Conservation (phyloP, 805 yeast genomes). For the Candida maris region DNA sequence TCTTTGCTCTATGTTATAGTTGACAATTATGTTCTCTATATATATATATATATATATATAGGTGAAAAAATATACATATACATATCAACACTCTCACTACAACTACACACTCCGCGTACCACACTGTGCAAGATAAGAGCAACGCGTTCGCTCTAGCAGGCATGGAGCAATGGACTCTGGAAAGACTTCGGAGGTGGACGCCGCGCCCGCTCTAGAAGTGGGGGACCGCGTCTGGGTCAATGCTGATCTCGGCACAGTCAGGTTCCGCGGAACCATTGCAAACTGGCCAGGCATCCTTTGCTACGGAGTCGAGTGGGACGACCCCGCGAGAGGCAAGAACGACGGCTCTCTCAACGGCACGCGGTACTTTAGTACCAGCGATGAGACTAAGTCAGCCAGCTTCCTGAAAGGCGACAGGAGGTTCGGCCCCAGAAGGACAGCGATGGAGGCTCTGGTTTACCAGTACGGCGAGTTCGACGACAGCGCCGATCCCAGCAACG, state of each 20-base stretch:
- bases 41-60: too few relatives aligned
- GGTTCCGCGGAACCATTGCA: conserved; percentile 56
- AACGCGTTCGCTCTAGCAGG: too few relatives aligned
- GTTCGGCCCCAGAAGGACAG: conserved; percentile 22
- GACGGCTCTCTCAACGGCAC: conserved; percentile 55
- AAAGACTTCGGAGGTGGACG: too few relatives aligned
- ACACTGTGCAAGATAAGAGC: too few relatives aligned
- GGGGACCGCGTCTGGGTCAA: conserved; percentile 30
- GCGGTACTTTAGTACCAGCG: conserved; percentile 46
- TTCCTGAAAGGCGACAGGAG: conserved; percentile 48
- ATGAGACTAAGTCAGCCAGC: conserved; percentile 51
- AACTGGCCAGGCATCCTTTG: conserved; percentile 59
- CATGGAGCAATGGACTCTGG: too few relatives aligned
- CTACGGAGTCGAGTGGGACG: conserved; percentile 87
- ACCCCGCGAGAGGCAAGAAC: conserved; percentile 63
- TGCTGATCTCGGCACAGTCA: conserved; percentile 59
- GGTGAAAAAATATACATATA: too few relatives aligned
- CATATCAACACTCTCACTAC: too few relatives aligned
- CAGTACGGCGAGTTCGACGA: conserved; percentile 39
- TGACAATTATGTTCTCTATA: too few relatives aligned
- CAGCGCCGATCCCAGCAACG: conserved; percentile 8
- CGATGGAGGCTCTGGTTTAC: conserved; percentile 47
- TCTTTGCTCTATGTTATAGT: too few relatives aligned
- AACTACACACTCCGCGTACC: too few relatives aligned
- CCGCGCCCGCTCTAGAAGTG: conserved; percentile 4